These are phyloP conservation scores for Candida incommunis DNA, from an alignment of 805 yeast genomes.

Conservation along the genomic window DNA sequence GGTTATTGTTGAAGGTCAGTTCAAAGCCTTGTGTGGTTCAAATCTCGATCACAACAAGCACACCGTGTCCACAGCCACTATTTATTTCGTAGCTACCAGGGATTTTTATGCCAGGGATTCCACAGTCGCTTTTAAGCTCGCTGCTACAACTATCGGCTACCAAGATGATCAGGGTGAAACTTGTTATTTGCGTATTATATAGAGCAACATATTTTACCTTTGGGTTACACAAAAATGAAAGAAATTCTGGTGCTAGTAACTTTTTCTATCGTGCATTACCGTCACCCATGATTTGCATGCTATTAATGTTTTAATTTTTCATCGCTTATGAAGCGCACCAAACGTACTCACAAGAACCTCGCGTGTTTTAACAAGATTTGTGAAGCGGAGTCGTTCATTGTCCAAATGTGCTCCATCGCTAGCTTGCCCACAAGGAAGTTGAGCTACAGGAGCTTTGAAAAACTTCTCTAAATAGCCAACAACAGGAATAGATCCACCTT, in stretches of 20 bases:
- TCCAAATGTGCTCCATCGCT: slow-evolving; percentile 88
- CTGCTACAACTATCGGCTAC: neutral
- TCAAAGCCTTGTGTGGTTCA: neutral
- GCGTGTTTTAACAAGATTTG: slow-evolving; percentile 63
- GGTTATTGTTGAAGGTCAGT: neutral
- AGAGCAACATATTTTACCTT: too few relatives aligned
- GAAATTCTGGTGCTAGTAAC: neutral
- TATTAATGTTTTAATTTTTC: too few relatives aligned
- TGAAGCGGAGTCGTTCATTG: slow-evolving; percentile 70
- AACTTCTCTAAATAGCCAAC: slow-evolving; percentile 70
- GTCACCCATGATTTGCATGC: too few relatives aligned
- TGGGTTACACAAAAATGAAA: too few relatives aligned
- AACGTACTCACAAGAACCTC: slow-evolving; percentile 28
- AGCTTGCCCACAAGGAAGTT: slow-evolving; percentile 91
- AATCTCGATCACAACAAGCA: neutral
- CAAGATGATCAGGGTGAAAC: too few relatives aligned
- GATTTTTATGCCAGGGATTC: neutral
- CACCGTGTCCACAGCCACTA: neutral
- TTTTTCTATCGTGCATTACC: neutral
- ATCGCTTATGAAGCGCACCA: slow-evolving; percentile 4
- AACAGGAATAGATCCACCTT: slow-evolving; percentile 95
- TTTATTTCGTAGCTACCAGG: slow-evolving; percentile 1
- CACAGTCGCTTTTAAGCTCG: neutral
- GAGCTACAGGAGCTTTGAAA: slow-evolving; percentile 82
- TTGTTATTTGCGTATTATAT: too few relatives aligned